phyloP scores from a whole-genome alignment of 768 basidiomycete genomes.

The Mycena capillaripes region DNA sequence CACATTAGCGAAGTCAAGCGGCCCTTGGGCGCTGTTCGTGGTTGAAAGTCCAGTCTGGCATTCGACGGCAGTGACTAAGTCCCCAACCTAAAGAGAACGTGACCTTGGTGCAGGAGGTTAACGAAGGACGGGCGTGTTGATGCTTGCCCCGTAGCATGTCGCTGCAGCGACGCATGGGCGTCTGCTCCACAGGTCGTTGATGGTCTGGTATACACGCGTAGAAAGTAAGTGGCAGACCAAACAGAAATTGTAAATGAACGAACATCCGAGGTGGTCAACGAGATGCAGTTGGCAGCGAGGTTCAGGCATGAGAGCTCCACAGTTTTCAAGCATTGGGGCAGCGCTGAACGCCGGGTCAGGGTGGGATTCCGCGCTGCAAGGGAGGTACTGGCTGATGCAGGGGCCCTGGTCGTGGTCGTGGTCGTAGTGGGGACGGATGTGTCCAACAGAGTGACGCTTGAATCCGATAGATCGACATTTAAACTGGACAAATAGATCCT shows the following conservation, averaged over 20 bases:
- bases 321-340: background rate
- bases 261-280: background rate
- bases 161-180: background rate
- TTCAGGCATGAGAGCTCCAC: background rate
- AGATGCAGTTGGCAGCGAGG: background rate
- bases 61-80: background rate
- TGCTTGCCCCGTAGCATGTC: background rate
- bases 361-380: too few relatives aligned
- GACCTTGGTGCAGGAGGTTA: background rate
- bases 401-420: too few relatives aligned
- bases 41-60: background rate
- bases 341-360: too few relatives aligned
- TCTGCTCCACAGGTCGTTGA: background rate
- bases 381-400: too few relatives aligned
- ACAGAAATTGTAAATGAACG: background rate
- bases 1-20: background rate
- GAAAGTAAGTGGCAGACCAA: background rate
- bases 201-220: background rate
- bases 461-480: too few relatives aligned
- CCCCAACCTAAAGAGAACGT: background rate
- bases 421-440: too few relatives aligned
- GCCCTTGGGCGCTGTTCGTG: background rate
- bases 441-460: too few relatives aligned
- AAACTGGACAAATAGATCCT: too few relatives aligned
- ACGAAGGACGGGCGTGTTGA: background rate